These are phyloP conservation scores for Skeletonema grethae DNA, from an alignment of 108 stramenopile species.

Conservation along the genomic window DNA sequence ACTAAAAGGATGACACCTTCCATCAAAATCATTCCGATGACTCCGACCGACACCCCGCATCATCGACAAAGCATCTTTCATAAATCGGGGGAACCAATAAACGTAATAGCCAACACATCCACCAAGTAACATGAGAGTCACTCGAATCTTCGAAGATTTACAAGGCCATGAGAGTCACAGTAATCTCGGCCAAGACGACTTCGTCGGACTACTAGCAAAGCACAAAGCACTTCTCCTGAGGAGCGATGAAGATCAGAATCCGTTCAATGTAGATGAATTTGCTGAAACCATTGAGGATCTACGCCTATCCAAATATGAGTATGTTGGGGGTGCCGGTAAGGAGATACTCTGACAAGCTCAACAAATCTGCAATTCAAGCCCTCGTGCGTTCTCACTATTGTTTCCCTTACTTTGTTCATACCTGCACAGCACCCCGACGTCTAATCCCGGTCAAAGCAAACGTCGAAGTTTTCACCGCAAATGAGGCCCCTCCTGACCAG, in stretches of 20 bases:
- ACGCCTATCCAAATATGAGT: constrained; percentile 59
- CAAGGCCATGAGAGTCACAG: constrained; percentile 18
- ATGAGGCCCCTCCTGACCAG: constrained; percentile 78
- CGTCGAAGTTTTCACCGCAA: constrained; percentile 78
- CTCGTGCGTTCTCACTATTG: not conserved
- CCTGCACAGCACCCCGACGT: constrained; percentile 70
- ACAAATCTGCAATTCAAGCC: not conserved
- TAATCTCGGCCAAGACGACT: constrained; percentile 26
- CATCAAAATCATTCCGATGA: too few relatives aligned
- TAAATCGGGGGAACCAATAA: too few relatives aligned
- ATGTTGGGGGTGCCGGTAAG: constrained; percentile 38
- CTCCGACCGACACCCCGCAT: too few relatives aligned
- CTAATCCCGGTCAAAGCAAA: constrained; percentile 61
- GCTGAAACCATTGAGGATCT: constrained; percentile 55
- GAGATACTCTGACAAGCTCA: not conserved
- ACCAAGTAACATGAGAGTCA: constrained; percentile 32
- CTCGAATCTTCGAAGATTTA: constrained; percentile 36
- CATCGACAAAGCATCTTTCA: too few relatives aligned
- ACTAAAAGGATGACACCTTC: too few relatives aligned
- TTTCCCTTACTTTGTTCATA: not conserved
- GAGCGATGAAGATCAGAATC: constrained; percentile 39
- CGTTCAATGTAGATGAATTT: constrained; percentile 68
- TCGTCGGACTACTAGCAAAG: constrained; percentile 50
- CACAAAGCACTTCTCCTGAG: constrained; percentile 76
- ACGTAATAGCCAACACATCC: not conserved